Percentiles rank a stretch among this genome's conserved stretches.
Conservation (phyloP, 306 rosid species). For the Mimosa pudica region DNA sequence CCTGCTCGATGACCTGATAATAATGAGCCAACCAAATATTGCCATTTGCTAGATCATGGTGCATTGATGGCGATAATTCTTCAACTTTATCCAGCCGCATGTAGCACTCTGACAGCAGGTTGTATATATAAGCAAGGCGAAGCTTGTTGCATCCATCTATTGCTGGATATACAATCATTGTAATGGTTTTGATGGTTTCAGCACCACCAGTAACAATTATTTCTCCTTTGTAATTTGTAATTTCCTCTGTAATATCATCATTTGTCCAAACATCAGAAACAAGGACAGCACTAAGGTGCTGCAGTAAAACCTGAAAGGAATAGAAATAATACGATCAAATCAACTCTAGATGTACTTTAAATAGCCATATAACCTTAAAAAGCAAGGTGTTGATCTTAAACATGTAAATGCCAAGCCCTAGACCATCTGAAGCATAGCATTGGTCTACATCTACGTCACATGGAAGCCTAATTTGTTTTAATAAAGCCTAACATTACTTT, state of each 20-base stretch:
- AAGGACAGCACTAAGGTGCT: constrained; percentile 66
- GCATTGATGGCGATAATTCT: constrained; percentile 47
- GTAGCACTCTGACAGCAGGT: constrained; percentile 82
- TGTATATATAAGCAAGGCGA: constrained; percentile 79
- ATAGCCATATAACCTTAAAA: constrained; percentile 28
- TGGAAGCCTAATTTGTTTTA: constrained; percentile 7
- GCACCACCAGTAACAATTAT: constrained; percentile 59
- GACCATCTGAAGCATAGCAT: constrained; percentile 19
- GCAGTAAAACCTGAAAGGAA: constrained; percentile 77
- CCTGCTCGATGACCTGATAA: constrained; percentile 72
- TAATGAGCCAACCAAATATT: constrained; percentile 60
- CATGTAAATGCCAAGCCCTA: constrained; percentile 26
- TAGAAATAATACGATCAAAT: constrained; percentile 27
- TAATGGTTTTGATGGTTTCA: constrained; percentile 66
- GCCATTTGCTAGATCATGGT: constrained; percentile 52
- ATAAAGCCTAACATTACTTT: constrained; percentile 7
- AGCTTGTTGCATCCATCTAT: constrained; percentile 80
- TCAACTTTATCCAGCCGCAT: constrained; percentile 63
- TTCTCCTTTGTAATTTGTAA: constrained; percentile 63
- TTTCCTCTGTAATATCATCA: constrained; percentile 79
- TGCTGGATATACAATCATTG: constrained; percentile 76
- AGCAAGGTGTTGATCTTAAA: constrained; percentile 1
- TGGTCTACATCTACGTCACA: constrained; percentile 17
- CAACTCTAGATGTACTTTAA: constrained; percentile 4
- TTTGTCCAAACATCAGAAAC: constrained; percentile 87